phyloP scores from a whole-genome alignment of 208 protist genomes.

The Leishmania martiniquensis region DNA sequence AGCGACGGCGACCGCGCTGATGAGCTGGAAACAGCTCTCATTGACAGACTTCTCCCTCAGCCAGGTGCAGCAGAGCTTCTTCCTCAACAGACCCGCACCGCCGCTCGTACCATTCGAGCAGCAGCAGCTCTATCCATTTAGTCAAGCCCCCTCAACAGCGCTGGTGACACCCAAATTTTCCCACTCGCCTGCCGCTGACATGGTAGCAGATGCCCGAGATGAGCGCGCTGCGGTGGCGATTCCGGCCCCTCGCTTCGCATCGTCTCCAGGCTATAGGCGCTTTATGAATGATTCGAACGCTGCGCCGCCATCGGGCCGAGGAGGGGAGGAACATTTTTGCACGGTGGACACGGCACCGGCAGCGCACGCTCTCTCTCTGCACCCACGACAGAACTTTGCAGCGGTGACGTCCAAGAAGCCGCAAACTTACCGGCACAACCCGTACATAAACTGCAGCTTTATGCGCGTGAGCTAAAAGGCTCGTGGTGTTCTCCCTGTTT shows the following conservation, averaged over 20 bases:
- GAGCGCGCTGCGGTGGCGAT: background rate
- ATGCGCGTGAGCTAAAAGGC: background rate
- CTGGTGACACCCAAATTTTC: background rate
- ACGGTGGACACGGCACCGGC: background rate
- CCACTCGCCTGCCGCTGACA: background rate
- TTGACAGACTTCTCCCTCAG: background rate
- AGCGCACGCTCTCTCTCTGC: background rate
- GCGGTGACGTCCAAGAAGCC: background rate
- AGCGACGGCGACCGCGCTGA: background rate
- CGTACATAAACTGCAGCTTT: constrained; percentile 11
- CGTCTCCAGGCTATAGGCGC: background rate
- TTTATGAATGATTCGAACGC: background rate
- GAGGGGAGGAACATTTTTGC: background rate
- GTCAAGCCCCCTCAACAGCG: background rate
- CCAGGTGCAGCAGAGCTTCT: background rate
- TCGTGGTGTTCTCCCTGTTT: background rate
- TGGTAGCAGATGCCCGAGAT: background rate
- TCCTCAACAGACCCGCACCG: background rate
- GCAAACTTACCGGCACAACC: constrained; percentile 12
- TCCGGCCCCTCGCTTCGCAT: background rate
- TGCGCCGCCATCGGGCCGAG: background rate
- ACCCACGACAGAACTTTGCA: background rate
- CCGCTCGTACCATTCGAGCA: background rate
- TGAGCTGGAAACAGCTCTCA: background rate
- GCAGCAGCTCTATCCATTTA: background rate